A percentile compares a stretch with the other conserved stretches of the same genome.
Evolutionary conservation across 2,329 filamentous ascomycete species (phyloP).

Genomic region (Fusarium sp.): DNA sequence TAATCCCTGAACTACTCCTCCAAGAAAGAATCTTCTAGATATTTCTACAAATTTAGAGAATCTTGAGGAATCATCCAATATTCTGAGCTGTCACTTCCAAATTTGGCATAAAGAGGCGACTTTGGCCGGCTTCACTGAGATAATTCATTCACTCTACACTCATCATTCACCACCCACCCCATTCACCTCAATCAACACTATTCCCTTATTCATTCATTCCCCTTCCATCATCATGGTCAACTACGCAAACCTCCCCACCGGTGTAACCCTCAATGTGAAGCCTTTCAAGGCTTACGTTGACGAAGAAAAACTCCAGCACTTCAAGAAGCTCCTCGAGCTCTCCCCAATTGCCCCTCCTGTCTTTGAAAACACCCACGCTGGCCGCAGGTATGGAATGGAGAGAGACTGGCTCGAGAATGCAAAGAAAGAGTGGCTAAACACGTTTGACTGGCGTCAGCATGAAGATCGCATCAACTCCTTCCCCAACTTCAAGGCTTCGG

Average conservation of each 20-base stretch:
- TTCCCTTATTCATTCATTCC: background rate
- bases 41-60: background rate
- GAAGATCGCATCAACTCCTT: constrained; percentile 54
- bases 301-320: constrained; percentile 43
- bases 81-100: background rate
- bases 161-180: background rate
- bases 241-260: background rate
- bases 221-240: background rate
- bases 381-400: constrained; percentile 46
- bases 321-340: constrained; percentile 56
- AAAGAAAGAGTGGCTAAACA: constrained; percentile 49
- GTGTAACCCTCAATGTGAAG: background rate
- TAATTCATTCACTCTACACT: background rate
- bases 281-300: background rate
- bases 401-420: background rate
- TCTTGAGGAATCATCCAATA: background rate
- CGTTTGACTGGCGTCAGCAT: constrained; percentile 57
- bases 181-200: background rate
- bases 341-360: constrained; percentile 58
- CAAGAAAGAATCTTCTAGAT: background rate
- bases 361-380: constrained; percentile 56
- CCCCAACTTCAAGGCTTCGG: constrained; percentile 55
- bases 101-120: background rate
- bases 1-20: background rate
- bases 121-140: background rate